These are phyloP conservation scores for Hyaloscypha finlandica DNA, from an alignment of 495 filamentous ascomycete genomes.

Conservation along the genomic window DNA sequence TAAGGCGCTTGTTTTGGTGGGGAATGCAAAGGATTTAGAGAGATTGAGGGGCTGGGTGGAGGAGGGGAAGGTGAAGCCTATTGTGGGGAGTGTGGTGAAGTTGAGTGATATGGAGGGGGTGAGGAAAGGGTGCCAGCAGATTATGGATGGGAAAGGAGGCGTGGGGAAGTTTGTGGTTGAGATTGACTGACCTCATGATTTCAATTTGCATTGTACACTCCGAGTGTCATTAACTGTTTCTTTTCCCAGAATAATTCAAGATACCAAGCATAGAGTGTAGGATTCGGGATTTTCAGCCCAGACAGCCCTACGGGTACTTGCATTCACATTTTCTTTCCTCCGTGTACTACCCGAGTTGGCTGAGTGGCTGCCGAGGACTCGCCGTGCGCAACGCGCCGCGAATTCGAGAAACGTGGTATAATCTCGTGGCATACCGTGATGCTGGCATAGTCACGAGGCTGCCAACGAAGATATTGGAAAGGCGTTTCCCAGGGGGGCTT, in stretches of 20 bases:
- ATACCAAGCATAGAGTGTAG: not conserved
- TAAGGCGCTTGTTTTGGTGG: constrained; percentile 42
- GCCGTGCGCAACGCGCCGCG: not conserved
- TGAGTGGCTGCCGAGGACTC: not conserved
- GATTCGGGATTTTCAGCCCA: not conserved
- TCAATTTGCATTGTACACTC: not conserved
- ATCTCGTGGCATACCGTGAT: not conserved
- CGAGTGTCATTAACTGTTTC: not conserved
- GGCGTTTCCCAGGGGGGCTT: too few relatives aligned
- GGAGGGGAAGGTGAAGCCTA: constrained; percentile 44
- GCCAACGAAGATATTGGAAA: too few relatives aligned
- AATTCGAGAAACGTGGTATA: not conserved
- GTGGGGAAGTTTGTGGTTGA: constrained; percentile 57
- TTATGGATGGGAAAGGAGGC: constrained; percentile 53
- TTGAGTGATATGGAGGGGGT: constrained; percentile 50
- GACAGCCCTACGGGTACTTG: not conserved
- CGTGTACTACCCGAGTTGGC: not conserved
- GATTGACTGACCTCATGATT: constrained; percentile 28
- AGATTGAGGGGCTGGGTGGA: constrained; percentile 45
- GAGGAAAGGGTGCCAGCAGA: constrained; percentile 45
- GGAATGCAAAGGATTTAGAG: constrained; percentile 44
- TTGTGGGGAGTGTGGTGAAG: constrained; percentile 44
- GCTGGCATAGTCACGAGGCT: not conserved
- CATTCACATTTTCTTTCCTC: not conserved
- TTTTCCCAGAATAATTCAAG: not conserved